Evolutionary conservation across 148 eudicot genomes (phyloP).

Genomic region (Diospyros kaki): DNA sequence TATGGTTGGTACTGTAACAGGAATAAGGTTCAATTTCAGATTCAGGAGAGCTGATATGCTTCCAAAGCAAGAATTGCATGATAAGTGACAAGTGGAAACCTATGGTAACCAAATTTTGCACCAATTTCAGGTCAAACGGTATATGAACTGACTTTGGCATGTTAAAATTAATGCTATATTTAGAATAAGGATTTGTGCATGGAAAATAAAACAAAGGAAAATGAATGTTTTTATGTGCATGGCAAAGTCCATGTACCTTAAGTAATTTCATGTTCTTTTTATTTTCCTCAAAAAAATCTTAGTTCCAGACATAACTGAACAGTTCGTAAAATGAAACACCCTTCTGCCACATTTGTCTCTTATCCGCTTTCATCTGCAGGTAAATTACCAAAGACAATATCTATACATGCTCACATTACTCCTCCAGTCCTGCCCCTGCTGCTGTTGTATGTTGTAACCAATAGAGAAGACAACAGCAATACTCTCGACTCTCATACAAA

Average conservation of each 20-base stretch:
- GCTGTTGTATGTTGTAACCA: neutral
- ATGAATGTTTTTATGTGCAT: too few species aligned
- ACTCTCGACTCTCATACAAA: neutral
- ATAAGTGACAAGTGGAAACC: slow-evolving; percentile 36
- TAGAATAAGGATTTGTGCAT: too few species aligned
- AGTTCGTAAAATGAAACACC: neutral
- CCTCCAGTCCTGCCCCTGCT: neutral
- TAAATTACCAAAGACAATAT: neutral
- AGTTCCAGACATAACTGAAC: neutral
- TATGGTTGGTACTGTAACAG: slow-evolving; percentile 31
- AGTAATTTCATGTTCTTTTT: too few species aligned
- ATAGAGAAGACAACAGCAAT: neutral
- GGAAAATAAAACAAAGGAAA: too few species aligned
- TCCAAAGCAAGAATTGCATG: slow-evolving; percentile 69
- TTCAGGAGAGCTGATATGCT: slow-evolving; percentile 75
- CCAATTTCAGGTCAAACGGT: neutral
- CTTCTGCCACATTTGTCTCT: neutral
- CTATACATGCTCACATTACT: neutral
- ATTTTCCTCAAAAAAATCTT: too few species aligned
- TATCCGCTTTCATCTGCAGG: slow-evolving; percentile 1
- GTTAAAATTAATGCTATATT: too few species aligned
- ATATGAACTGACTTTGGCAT: too few species aligned
- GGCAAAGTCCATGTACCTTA: too few species aligned
- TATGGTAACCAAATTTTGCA: slow-evolving; percentile 13
- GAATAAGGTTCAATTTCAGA: slow-evolving; percentile 52